Percentiles rank a stretch among this genome's conserved stretches.
phyloP scores from a whole-genome alignment of 192 early-diverging fungal species.

The Podila clonocystis region DNA sequence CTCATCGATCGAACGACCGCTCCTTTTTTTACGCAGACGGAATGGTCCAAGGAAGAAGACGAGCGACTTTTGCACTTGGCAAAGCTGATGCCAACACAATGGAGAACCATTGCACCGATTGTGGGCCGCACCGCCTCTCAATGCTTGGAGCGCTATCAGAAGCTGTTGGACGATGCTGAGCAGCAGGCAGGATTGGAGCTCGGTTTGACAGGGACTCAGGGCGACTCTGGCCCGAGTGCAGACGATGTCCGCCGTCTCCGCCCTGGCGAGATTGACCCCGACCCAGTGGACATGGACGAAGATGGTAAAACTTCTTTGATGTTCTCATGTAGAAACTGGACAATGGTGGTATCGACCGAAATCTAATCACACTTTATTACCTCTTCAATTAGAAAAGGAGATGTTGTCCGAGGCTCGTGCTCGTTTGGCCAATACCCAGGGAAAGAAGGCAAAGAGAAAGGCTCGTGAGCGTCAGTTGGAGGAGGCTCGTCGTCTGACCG shows the following conservation, averaged over 20 bases:
- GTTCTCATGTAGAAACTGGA: not conserved
- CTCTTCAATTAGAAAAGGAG: conserved; percentile 82
- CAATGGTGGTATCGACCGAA: not conserved
- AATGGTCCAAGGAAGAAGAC: conserved; percentile 99
- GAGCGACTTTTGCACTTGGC: conserved; percentile 97
- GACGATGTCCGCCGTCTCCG: conserved; percentile 88
- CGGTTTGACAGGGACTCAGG: conserved; percentile 69
- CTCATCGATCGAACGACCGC: not conserved
- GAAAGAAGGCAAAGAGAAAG: conserved; percentile 99
- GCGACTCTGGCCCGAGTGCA: conserved; percentile 80
- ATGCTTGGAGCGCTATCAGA: conserved; percentile 96
- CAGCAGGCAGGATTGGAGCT: conserved; percentile 75
- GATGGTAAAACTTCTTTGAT: conserved; percentile 58
- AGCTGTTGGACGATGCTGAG: conserved; percentile 96
- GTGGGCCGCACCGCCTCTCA: conserved; percentile 97
- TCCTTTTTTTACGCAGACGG: conserved; percentile 66
- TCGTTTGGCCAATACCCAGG: conserved; percentile 98
- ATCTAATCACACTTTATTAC: not conserved
- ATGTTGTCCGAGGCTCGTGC: conserved; percentile 99
- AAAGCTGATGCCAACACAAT: conserved; percentile 99
- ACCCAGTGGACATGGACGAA: conserved; percentile 99
- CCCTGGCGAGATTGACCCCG: conserved; percentile 97
- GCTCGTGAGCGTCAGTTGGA: conserved; percentile 97
- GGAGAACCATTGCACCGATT: conserved; percentile 98
- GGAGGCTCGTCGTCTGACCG: conserved; percentile 89